Evolutionary conservation across 805 yeast species (phyloP).

Genomic region (Wickerhamiella cacticola): DNA sequence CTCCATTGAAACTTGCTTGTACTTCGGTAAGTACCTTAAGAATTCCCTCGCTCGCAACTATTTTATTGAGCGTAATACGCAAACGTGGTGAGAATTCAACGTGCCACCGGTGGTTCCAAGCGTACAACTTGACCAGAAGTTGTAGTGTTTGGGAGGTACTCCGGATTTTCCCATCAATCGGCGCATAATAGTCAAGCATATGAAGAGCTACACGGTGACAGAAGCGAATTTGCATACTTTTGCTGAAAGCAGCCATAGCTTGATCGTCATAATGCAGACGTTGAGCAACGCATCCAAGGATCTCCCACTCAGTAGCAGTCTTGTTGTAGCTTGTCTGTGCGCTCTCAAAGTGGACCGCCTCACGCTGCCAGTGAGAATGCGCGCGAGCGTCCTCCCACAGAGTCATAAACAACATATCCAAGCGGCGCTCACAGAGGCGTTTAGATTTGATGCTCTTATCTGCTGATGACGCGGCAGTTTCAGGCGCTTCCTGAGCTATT

Average conservation of each 20-base stretch:
- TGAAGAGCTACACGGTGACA: conserved; percentile 69
- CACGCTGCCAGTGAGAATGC: conserved; percentile 90
- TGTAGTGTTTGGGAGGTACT: conserved; percentile 42
- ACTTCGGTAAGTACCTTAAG: conserved; percentile 46
- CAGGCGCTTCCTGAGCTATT: neutral
- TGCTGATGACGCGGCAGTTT: neutral
- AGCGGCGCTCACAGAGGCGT: conserved; percentile 63
- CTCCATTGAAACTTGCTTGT: conserved; percentile 27
- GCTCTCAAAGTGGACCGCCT: conserved; percentile 74
- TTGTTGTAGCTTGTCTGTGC: conserved; percentile 72
- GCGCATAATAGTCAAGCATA: conserved; percentile 50
- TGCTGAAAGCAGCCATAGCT: conserved; percentile 72
- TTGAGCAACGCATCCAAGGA: conserved; percentile 72
- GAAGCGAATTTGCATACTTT: conserved; percentile 61
- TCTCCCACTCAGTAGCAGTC: conserved; percentile 82
- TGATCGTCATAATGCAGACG: conserved; percentile 74
- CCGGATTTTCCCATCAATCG: conserved; percentile 25
- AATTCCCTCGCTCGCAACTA: conserved; percentile 66
- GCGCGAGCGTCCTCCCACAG: conserved; percentile 56
- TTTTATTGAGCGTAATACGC: conserved; percentile 41
- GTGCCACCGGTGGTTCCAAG: conserved; percentile 99
- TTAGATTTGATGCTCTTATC: conserved; percentile 30
- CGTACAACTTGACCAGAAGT: conserved; percentile 60
- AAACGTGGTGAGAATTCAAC: conserved; percentile 71
- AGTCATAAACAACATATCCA: conserved; percentile 59